phyloP scores from a whole-genome alignment of 2,329 filamentous ascomycete genomes.

The Monosporascus sp. region DNA sequence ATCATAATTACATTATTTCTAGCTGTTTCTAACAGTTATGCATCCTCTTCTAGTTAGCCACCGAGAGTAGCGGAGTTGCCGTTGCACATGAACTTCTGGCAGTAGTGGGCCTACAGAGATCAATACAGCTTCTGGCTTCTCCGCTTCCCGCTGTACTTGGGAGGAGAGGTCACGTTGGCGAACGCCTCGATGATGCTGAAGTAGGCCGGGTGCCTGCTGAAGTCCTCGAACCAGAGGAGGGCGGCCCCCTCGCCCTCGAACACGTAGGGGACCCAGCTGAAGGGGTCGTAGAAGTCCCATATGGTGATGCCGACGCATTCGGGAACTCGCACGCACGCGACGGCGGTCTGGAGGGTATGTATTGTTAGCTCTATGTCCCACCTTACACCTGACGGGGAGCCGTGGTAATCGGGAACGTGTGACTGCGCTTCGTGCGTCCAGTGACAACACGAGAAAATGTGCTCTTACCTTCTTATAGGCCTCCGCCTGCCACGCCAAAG shows the following conservation, averaged over 20 bases:
- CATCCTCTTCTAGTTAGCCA: no score
- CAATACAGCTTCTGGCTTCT: neutral
- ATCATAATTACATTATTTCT: no score
- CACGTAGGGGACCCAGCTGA: constrained; percentile 35
- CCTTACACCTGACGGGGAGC: neutral
- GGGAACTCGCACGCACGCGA: constrained; percentile 23
- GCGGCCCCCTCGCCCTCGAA: constrained; percentile 36
- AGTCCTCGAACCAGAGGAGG: constrained; percentile 36
- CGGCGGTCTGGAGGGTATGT: constrained; percentile 12
- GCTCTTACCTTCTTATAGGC: constrained; percentile 20
- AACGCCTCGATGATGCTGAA: constrained; percentile 29
- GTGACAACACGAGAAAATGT: neutral
- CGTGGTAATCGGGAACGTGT: neutral
- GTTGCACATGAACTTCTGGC: no score
- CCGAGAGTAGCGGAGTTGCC: no score
- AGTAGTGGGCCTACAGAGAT: no score
- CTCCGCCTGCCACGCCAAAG: constrained; percentile 23
- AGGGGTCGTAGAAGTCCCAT: constrained; percentile 31
- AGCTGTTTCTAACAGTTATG: no score
- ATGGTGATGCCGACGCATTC: constrained; percentile 28
- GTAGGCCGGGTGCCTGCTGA: constrained; percentile 38
- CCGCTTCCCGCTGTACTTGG: neutral
- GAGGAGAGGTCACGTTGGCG: constrained; percentile 22
- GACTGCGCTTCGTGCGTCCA: no score
- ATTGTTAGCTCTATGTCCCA: neutral